Evolutionary conservation across 148 eudicot genomes (phyloP).

Genomic region (Pharnaceum exiguum): DNA sequence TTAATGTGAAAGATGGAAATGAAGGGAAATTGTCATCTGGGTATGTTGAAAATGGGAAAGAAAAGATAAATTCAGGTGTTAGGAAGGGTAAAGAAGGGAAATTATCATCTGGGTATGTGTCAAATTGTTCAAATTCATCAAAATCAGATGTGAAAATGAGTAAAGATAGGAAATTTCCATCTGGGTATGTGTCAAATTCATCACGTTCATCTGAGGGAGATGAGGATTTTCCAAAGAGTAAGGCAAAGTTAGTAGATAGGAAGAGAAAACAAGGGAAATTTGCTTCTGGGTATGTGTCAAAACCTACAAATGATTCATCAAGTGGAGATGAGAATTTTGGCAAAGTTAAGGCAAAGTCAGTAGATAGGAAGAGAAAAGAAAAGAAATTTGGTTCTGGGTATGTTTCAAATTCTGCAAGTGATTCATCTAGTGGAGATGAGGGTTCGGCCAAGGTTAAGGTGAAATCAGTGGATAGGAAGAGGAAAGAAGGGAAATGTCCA

Average conservation of each 20-base stretch:
- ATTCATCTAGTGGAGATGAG: slow-evolving; percentile 22
- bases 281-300: slow-evolving; percentile 26
- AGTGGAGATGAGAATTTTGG: no score
- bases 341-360: background rate
- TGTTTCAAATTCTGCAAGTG: slow-evolving; percentile 22
- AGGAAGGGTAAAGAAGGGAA: background rate
- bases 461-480: slow-evolving; percentile 13
- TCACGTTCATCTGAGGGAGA: no score
- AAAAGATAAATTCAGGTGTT: no score
- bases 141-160: no score
- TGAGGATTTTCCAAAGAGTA: background rate
- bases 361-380: slow-evolving; percentile 6
- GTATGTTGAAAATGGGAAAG: background rate
- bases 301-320: slow-evolving; percentile 26
- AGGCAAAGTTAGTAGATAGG: background rate
- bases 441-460: slow-evolving; percentile 27
- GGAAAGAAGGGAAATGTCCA: slow-evolving; percentile 23
- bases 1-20: no score
- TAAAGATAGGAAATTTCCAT: background rate
- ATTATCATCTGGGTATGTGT: background rate
- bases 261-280: slow-evolving; percentile 18
- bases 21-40: background rate
- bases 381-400: slow-evolving; percentile 28
- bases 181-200: slow-evolving; percentile 9
- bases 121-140: slow-evolving; percentile 5